Percentiles rank a stretch among this genome's conserved stretches.
Conservation (phyloP, 441 rosid species). For the Adansonia madagascariensis region DNA sequence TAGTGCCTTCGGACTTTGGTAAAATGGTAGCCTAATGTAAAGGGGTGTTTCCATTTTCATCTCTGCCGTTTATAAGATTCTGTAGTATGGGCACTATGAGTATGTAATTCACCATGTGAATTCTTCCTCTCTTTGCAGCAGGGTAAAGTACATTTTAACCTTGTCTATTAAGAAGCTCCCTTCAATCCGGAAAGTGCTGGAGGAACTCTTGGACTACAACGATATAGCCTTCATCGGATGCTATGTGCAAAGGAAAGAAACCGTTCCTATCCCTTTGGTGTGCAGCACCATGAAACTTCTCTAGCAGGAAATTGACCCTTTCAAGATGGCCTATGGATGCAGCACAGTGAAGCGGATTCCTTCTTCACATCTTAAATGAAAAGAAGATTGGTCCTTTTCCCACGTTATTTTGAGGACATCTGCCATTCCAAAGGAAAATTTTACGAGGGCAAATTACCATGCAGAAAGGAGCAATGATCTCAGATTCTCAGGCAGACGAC, state of each 20-base stretch:
- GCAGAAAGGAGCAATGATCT: not conserved
- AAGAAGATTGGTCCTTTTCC: not conserved
- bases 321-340: slow-evolving; percentile 20
- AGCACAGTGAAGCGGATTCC: slow-evolving; percentile 20
- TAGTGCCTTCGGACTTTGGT: not conserved
- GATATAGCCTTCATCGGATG: slow-evolving; percentile 21
- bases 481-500: not conserved
- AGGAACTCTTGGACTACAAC: slow-evolving; percentile 25
- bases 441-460: not conserved
- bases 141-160: slow-evolving; percentile 36
- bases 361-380: not conserved
- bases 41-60: slow-evolving; percentile 39
- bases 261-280: not conserved
- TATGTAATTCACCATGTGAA: not conserved
- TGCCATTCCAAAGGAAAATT: slow-evolving; percentile 1
- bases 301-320: not conserved
- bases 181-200: slow-evolving; percentile 22
- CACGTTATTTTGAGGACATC: slow-evolving; percentile 14
- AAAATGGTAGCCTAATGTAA: slow-evolving; percentile 29
- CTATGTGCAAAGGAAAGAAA: slow-evolving; percentile 31
- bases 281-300: not conserved
- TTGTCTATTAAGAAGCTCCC: slow-evolving; percentile 28
- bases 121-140: slow-evolving; percentile 26
- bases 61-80: slow-evolving; percentile 32
- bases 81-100: not conserved